Evolutionary conservation across 495 filamentous ascomycete species (phyloP), one percentile per base, ranked within the genome.

Genomic region (Aspergillus biplanus): DNA sequence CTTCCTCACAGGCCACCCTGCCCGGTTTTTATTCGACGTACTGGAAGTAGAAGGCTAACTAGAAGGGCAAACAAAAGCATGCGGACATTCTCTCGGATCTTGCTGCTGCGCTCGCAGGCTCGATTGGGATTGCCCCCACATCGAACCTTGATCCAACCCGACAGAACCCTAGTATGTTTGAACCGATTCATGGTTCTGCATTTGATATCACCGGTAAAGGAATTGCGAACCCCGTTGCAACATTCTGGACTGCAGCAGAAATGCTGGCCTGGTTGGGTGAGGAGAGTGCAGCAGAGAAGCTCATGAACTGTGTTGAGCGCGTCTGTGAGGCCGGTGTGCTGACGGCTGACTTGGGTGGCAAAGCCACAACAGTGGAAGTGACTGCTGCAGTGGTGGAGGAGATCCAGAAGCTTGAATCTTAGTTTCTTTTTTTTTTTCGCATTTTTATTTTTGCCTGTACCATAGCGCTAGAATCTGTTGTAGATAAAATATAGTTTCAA

Each of bases 201-300:
- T 88, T 88, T 13, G 89, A 91, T 65, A 90, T 92, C 58, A 86
- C 87, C 2, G 89, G 89, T 0, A 87, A 87, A 71, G 88, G 88
- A 0, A 77, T 90, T 42, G 89, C 89, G 11, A 92, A 92, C 70
- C 89, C 89, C 0, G 82, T 92, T 0, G 89, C 82, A 7, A 88
- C 87, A 0, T 87, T 91, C 71, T 90, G 87, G 88, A 87, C 84
- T 5, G 86, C 82, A 6, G 83, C 84, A 1, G 87, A 90, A 71
- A 91, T 90, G 88, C 76, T 90, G 44, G 75, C 74, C 7, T 90
- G 87, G 87, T 64, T 91, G 34, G 86, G 86, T 3, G 78, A 87
- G 67, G 76, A 80, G 56, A 74, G 76, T 7, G 86, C 85, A 6
- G 80, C 83, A 0, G 77, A 82, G 67, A 70, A 75, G 63, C 73